Conservation (phyloP, 2,329 filamentous ascomycete species). For the Thermoascus crustaceus region DNA sequence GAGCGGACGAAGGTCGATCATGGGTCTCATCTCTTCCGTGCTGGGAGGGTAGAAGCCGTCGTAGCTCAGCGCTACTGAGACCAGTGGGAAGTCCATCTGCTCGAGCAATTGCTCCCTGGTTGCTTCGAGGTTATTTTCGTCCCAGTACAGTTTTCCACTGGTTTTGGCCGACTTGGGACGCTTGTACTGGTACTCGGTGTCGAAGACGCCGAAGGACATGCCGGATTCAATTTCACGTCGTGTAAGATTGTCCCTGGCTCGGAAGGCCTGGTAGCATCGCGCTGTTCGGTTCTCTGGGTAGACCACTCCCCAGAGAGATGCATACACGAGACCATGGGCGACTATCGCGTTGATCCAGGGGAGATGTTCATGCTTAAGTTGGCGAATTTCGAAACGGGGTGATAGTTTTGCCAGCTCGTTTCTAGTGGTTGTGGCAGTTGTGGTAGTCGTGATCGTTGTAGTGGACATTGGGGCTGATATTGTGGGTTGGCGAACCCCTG, state of each 20-base stretch:
- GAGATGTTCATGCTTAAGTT: constrained; percentile 8
- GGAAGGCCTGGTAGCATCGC: constrained; percentile 4
- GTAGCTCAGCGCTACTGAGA: constrained; percentile 27
- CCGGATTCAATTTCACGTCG: constrained; percentile 27
- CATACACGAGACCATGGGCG: constrained; percentile 11
- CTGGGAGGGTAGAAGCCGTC: constrained; percentile 21
- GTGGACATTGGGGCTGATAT: too few relatives aligned
- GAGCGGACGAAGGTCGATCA: too few relatives aligned
- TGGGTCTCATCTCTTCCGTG: constrained; percentile 14
- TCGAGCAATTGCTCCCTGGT: background rate
- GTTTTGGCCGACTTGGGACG: constrained; percentile 18
- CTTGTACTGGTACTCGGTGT: constrained; percentile 30
- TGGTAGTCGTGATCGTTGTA: too few relatives aligned
- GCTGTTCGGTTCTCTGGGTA: constrained; percentile 8
- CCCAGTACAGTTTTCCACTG: constrained; percentile 10
- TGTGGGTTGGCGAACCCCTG: too few relatives aligned
- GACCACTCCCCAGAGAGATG: constrained; percentile 10
- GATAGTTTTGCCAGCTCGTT: too few relatives aligned
- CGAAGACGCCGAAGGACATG: constrained; percentile 31
- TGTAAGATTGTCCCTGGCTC: constrained; percentile 20
- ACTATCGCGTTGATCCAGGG: constrained; percentile 9
- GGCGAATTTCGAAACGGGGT: constrained; percentile 13
- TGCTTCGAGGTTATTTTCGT: too few relatives aligned
- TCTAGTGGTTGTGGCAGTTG: too few relatives aligned
- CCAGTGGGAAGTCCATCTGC: constrained; percentile 33